These are phyloP conservation scores for Candida manassasensis DNA, from an alignment of 805 yeast genomes.

Conservation along the genomic window DNA sequence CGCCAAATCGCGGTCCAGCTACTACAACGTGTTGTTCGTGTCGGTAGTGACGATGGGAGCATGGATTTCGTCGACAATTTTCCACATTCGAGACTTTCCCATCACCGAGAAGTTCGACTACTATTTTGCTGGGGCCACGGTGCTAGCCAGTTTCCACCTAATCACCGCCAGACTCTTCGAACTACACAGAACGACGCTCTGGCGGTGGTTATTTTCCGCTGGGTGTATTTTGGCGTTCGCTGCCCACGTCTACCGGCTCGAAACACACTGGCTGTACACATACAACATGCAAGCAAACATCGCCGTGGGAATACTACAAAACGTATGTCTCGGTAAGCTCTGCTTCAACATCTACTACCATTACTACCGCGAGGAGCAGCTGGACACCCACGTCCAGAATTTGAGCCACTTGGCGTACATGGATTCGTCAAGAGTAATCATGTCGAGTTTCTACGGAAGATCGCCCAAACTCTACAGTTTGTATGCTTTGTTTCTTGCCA, in stretches of 20 bases:
- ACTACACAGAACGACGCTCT: constrained; percentile 26
- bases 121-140: constrained; percentile 89
- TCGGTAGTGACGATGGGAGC: constrained; percentile 72
- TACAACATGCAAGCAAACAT: constrained; percentile 93
- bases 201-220: constrained; percentile 32
- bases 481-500: constrained; percentile 33
- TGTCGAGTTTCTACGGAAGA: constrained; percentile 27
- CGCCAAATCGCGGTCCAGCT: constrained; percentile 8
- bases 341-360: constrained; percentile 30
- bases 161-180: constrained; percentile 57
- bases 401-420: constrained; percentile 27
- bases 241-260: constrained; percentile 62
- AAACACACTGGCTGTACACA: constrained; percentile 79
- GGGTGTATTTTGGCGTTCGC: constrained; percentile 49
- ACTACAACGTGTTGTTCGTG: constrained; percentile 40
- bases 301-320: constrained; percentile 70
- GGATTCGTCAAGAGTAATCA: constrained; percentile 16
- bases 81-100: constrained; percentile 80
- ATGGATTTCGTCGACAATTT: constrained; percentile 81
- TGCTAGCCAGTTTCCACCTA: constrained; percentile 72
- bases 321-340: constrained; percentile 32
- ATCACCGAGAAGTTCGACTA: constrained; percentile 85
- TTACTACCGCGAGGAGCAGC: constrained; percentile 23
- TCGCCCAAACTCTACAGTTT: constrained; percentile 36
- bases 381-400: constrained; percentile 8